phyloP scores from a whole-genome alignment of 768 basidiomycete species.

The Podaxis rugospora region DNA sequence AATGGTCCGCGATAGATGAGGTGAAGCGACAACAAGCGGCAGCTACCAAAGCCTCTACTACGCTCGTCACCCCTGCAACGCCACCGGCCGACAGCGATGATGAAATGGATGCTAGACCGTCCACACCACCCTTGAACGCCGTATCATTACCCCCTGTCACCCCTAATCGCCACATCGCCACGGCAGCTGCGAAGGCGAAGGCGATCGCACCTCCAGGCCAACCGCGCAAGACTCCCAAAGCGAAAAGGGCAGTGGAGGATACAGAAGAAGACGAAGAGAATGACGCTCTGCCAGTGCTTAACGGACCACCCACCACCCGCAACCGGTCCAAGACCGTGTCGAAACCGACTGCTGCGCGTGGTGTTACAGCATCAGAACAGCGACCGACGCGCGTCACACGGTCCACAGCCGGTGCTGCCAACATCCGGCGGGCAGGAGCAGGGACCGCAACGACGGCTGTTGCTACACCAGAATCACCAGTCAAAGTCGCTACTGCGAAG shows the following conservation, averaged over 20 bases:
- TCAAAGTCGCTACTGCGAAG: constrained; percentile 30
- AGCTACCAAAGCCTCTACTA: constrained; percentile 28
- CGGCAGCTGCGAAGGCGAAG: constrained; percentile 65
- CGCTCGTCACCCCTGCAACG: constrained; percentile 67
- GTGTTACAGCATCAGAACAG: constrained; percentile 61
- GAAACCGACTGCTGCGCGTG: constrained; percentile 33
- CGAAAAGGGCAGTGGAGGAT: constrained; percentile 69
- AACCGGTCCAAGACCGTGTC: constrained; percentile 30
- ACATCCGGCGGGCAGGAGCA: constrained; percentile 50
- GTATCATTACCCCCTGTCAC: constrained; percentile 67
- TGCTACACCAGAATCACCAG: constrained; percentile 33
- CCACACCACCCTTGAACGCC: constrained; percentile 32
- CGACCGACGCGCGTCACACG: constrained; percentile 72
- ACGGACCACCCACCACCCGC: constrained; percentile 39
- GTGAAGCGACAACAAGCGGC: constrained; percentile 47
- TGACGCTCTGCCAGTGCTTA: constrained; percentile 63
- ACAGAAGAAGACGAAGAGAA: constrained; percentile 56
- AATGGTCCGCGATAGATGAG: constrained; percentile 89
- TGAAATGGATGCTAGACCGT: constrained; percentile 42
- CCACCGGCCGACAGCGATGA: constrained; percentile 78
- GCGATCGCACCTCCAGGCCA: constrained; percentile 77
- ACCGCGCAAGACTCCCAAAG: constrained; percentile 82
- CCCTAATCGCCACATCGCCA: constrained; percentile 70
- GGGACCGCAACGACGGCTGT: constrained; percentile 15
- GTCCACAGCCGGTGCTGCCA: constrained; percentile 55